Evolutionary conservation across 768 basidiomycete species (phyloP).

Genomic region (Cantharellus cinnabarinus): DNA sequence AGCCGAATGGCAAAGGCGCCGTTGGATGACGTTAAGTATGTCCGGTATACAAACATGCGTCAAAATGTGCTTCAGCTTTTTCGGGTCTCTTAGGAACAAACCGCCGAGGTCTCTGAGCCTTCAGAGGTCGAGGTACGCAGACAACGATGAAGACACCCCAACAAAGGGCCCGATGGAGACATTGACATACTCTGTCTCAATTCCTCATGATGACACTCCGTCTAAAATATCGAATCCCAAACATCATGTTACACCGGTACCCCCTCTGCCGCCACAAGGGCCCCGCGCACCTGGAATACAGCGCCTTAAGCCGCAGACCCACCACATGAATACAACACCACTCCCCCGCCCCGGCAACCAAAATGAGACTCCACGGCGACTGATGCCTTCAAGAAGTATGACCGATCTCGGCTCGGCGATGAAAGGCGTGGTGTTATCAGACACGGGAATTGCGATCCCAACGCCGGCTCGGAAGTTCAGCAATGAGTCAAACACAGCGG

Average conservation of each 20-base stretch:
- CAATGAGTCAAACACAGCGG: background rate
- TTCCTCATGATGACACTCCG: background rate
- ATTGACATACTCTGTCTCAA: too few relatives aligned
- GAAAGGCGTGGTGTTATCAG: conserved; percentile 52
- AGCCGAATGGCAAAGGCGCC: conserved; percentile 25
- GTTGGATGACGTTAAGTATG: conserved; percentile 57
- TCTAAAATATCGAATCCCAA: background rate
- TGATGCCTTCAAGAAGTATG: conserved; percentile 7
- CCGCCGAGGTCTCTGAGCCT: background rate
- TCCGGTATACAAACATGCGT: conserved; percentile 8
- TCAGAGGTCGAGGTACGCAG: conserved; percentile 2
- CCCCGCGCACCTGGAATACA: background rate
- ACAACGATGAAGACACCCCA: conserved; percentile 4
- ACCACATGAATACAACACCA: background rate
- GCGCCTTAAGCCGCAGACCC: background rate
- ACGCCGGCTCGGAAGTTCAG: conserved; percentile 29
- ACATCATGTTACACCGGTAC: background rate
- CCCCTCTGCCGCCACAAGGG: background rate
- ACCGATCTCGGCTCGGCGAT: conserved; percentile 19
- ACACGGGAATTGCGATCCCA: conserved; percentile 51
- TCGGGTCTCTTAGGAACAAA: conserved; percentile 5
- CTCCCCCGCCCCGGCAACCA: background rate
- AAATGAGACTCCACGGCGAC: background rate
- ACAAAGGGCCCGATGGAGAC: background rate
- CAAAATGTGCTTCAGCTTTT: conserved; percentile 1